phyloP scores from a whole-genome alignment of 352 stramenopile genomes.

The Pythium rishiriense region DNA sequence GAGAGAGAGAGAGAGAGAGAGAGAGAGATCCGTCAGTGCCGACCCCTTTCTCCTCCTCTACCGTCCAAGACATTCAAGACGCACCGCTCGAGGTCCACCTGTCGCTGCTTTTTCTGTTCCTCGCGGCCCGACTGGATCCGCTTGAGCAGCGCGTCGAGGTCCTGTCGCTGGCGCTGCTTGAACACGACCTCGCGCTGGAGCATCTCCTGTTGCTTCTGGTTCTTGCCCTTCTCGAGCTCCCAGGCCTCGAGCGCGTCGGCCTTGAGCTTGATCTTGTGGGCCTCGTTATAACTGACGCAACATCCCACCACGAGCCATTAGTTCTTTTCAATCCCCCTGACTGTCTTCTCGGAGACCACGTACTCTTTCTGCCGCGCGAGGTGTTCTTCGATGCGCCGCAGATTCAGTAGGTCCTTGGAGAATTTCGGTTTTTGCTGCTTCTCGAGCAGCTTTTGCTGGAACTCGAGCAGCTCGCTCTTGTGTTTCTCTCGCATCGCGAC shows the following conservation, averaged over 20 bases:
- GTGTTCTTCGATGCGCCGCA: slow-evolving; percentile 92
- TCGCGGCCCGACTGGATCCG: slow-evolving; percentile 93
- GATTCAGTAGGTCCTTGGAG: slow-evolving; percentile 93
- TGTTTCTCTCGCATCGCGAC: slow-evolving; percentile 91
- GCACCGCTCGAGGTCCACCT: slow-evolving; percentile 91
- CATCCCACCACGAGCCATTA: neutral
- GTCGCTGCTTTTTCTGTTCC: slow-evolving; percentile 95
- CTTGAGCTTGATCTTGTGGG: slow-evolving; percentile 97
- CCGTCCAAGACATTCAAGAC: too few species aligned
- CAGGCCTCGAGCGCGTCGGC: slow-evolving; percentile 93
- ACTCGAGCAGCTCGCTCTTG: slow-evolving; percentile 90
- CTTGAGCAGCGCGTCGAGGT: slow-evolving; percentile 93
- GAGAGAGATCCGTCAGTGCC: too few species aligned
- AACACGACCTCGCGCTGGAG: slow-evolving; percentile 94
- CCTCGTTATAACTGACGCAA: slow-evolving; percentile 85
- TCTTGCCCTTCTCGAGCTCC: slow-evolving; percentile 95
- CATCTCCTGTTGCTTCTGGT: slow-evolving; percentile 94
- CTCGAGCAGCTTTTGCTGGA: slow-evolving; percentile 91
- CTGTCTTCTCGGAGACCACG: slow-evolving; percentile 8
- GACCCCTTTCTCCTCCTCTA: too few species aligned
- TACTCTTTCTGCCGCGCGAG: slow-evolving; percentile 90
- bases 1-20: too few species aligned
- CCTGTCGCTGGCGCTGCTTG: slow-evolving; percentile 92
- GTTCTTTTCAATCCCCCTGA: neutral
- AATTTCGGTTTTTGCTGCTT: slow-evolving; percentile 93